These are phyloP conservation scores for Tetrahymena borealis DNA, from an alignment of 73 alveolate species.

Conservation along the genomic window DNA sequence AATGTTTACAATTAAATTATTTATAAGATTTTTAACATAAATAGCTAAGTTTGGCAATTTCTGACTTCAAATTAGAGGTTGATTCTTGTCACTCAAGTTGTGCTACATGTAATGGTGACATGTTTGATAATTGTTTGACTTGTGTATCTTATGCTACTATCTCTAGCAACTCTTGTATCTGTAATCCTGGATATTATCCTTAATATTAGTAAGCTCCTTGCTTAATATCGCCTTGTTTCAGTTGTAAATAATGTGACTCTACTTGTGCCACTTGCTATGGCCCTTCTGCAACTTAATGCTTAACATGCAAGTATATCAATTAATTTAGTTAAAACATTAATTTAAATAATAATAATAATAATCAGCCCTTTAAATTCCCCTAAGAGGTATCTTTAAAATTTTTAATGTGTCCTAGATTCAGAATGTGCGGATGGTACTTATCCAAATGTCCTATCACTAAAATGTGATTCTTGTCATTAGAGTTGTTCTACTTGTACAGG, in stretches of 20 bases:
- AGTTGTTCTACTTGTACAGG: not conserved
- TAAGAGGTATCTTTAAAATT: not conserved
- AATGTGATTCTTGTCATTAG: not conserved
- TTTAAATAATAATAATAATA: not conserved
- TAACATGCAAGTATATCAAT: not conserved
- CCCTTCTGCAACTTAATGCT: not conserved
- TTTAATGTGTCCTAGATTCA: not conserved
- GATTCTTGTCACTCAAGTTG: not conserved
- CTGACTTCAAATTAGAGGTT: not conserved
- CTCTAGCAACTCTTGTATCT: not conserved
- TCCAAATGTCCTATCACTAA: not conserved
- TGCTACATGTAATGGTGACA: not conserved
- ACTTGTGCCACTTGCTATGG: not conserved
- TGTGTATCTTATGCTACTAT: not conserved
- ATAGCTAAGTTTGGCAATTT: not conserved
- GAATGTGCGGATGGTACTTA: not conserved
- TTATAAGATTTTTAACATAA: not conserved
- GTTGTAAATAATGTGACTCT: not conserved
- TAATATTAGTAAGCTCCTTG: not conserved
- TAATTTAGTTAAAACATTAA: not conserved
- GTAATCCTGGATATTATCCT: not conserved
- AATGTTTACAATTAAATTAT: no score
- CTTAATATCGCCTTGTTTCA: not conserved
- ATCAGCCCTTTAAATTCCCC: not conserved
- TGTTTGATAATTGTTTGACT: not conserved